Evolutionary conservation across 139 green algal species (phyloP).

Genomic region (Tetratostichococcus sp.): DNA sequence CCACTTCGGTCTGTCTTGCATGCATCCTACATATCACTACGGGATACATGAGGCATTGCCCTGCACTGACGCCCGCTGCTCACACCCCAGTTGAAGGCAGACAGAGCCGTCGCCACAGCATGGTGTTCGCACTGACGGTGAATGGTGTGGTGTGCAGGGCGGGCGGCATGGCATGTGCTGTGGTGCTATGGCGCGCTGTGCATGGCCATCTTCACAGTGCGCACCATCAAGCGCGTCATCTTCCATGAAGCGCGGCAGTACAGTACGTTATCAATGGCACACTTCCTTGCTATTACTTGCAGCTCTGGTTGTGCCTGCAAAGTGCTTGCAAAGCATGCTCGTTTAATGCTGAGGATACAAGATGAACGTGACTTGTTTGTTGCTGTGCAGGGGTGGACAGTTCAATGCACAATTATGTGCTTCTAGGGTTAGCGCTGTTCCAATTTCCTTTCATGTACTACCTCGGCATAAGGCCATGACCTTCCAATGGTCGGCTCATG

Average conservation of each 20-base stretch:
- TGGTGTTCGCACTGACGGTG: neutral
- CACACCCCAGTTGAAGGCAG: no score
- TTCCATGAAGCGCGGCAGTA: constrained; percentile 76
- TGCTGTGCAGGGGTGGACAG: constrained; percentile 50
- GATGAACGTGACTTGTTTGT: neutral
- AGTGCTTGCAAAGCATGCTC: no score
- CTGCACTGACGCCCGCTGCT: no score
- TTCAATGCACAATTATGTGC: constrained; percentile 79
- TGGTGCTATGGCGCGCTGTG: constrained; percentile 74
- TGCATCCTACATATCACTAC: no score
- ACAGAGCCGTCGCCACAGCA: no score
- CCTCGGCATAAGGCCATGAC: constrained; percentile 18
- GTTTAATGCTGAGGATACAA: no score
- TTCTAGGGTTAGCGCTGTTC: constrained; percentile 71
- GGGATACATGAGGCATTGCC: no score
- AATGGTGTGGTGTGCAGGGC: constrained; percentile 22
- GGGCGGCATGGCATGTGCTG: constrained; percentile 52
- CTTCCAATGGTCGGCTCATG: neutral
- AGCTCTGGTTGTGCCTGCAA: no score
- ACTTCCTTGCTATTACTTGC: no score
- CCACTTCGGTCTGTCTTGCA: no score
- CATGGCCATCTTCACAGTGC: constrained; percentile 86
- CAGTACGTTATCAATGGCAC: constrained; percentile 23
- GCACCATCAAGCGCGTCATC: constrained; percentile 89
- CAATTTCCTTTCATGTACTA: constrained; percentile 80